Evolutionary conservation across 2,329 filamentous ascomycete genomes (phyloP).

Genomic region (Penicillium sp.): DNA sequence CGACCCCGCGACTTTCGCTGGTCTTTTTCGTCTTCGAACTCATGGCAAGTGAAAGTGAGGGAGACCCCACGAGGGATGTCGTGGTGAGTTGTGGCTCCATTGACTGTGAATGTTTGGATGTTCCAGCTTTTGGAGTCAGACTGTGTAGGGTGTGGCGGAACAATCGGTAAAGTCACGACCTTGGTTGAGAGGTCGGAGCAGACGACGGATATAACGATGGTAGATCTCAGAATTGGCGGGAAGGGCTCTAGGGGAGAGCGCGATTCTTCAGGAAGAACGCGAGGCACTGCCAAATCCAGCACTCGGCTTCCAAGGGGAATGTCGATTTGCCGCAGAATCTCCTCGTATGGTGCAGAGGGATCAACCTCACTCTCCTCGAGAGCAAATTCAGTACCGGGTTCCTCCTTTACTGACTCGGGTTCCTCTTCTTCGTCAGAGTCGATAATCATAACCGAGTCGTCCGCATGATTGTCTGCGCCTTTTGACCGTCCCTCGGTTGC

Average conservation of each 20-base stretch:
- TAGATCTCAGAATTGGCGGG: conserved; percentile 51
- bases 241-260: conserved; percentile 45
- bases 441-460: conserved; percentile 56
- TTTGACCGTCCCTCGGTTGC: conserved; percentile 27
- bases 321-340: conserved; percentile 57
- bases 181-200: conserved; percentile 61
- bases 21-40: conserved; percentile 31
- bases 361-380: conserved; percentile 59
- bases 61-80: conserved; percentile 54
- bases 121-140: conserved; percentile 39
- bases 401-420: conserved; percentile 19
- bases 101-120: conserved; percentile 53
- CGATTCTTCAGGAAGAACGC: conserved; percentile 45
- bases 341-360: conserved; percentile 55
- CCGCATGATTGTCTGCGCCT: conserved; percentile 25
- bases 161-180: conserved; percentile 57
- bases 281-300: conserved; percentile 53
- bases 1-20: conserved; percentile 34
- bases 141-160: conserved; percentile 50
- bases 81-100: conserved; percentile 51
- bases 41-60: conserved; percentile 55
- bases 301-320: conserved; percentile 57
- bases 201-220: conserved; percentile 56
- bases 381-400: conserved; percentile 48
- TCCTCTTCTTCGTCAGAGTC: conserved; percentile 59